These are phyloP conservation scores for Scleroderma citrinum DNA, from an alignment of 768 basidiomycete species.

Conservation along the genomic window DNA sequence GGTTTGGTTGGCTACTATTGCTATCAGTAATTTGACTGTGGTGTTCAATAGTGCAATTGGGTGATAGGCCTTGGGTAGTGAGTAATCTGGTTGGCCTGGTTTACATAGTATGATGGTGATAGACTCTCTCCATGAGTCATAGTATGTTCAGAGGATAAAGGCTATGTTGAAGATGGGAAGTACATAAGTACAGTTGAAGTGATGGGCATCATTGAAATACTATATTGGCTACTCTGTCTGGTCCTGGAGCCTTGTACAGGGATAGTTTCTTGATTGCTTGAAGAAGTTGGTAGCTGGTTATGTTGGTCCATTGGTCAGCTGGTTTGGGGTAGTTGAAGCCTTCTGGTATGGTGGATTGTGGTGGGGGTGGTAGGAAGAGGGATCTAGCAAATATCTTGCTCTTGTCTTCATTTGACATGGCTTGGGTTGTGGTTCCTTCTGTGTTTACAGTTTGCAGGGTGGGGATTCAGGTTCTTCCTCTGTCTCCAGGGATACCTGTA, in stretches of 20 bases:
- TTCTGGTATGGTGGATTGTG: not conserved
- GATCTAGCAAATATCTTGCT: conserved; percentile 7
- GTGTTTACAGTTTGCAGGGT: not conserved
- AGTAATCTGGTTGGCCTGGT: conserved; percentile 32
- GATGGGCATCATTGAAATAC: conserved; percentile 11
- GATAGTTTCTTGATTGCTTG: conserved; percentile 5
- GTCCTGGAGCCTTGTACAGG: conserved; percentile 18
- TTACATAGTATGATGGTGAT: conserved; percentile 14
- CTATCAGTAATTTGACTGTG: too few species aligned
- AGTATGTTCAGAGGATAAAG: not conserved
- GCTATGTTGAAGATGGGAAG: conserved; percentile 6
- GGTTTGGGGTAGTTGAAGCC: conserved; percentile 4
- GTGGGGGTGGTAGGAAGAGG: conserved; percentile 22
- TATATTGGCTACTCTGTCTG: conserved; percentile 24
- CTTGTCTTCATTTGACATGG: conserved; percentile 17
- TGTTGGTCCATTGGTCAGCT: not conserved
- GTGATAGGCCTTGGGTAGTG: conserved; percentile 26
- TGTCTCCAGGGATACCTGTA: not conserved
- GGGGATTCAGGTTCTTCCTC: not conserved
- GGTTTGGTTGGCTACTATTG: too few species aligned
- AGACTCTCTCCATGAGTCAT: too few species aligned
- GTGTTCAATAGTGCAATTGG: conserved; percentile 35
- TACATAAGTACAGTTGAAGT: not conserved
- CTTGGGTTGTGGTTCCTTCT: not conserved
- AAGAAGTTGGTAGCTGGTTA: conserved; percentile 9